Evolutionary conservation across 257 asterid genomes (phyloP).

Genomic region (Lycium ferocissimum): DNA sequence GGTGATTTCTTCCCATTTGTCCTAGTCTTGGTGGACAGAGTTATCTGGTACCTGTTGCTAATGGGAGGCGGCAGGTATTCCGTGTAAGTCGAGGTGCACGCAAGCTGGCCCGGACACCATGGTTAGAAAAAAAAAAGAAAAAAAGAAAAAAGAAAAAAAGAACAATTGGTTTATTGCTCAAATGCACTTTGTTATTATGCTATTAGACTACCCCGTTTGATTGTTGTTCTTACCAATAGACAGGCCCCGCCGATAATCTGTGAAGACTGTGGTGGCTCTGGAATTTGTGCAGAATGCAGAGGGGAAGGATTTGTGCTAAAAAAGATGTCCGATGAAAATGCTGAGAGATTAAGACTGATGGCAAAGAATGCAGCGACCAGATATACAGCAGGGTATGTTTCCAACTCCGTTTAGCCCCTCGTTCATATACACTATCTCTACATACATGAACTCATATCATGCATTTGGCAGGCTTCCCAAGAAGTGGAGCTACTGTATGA

Average conservation of each 20-base stretch:
- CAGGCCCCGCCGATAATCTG: constrained; percentile 63
- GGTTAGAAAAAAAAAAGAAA: too few relatives aligned
- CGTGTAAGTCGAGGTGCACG: too few relatives aligned
- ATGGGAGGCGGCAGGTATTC: too few relatives aligned
- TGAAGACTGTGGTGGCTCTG: constrained; percentile 84
- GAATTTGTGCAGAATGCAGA: constrained; percentile 82
- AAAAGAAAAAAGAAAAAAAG: too few relatives aligned
- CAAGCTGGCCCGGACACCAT: too few relatives aligned
- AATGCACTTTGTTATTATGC: neutral
- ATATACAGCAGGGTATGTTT: constrained; percentile 85
- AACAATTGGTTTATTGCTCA: neutral
- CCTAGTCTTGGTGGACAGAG: too few relatives aligned
- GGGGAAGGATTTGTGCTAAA: constrained; percentile 90
- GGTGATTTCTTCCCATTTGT: too few relatives aligned
- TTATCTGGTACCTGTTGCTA: too few relatives aligned
- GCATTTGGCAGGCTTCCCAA: constrained; percentile 73
- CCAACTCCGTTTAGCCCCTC: neutral
- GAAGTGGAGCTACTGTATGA: constrained; percentile 97
- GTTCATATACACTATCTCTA: neutral
- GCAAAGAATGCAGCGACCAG: constrained; percentile 80
- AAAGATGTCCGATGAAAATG: constrained; percentile 67
- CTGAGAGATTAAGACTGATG: constrained; percentile 75
- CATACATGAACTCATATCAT: neutral
- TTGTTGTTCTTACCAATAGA: constrained; percentile 26
- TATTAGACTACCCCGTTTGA: neutral